Evolutionary conservation across 2,329 filamentous ascomycete genomes (phyloP).

Genomic region (Exutisphaerella laricina): DNA sequence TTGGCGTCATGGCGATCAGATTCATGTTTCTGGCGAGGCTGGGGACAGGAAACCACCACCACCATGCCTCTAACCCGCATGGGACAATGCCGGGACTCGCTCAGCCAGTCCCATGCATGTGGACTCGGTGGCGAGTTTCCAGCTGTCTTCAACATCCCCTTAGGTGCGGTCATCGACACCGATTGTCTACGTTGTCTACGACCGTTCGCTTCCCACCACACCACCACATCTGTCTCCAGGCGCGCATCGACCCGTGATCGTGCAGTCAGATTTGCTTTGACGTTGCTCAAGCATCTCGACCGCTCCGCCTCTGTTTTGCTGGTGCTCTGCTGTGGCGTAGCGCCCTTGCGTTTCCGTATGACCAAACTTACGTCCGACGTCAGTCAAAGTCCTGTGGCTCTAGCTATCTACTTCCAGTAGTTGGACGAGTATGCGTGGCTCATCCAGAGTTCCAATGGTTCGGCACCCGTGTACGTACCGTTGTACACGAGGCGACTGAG

Average conservation of each 20-base stretch:
- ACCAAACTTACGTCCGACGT: neutral
- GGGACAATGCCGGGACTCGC: neutral
- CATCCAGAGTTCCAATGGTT: neutral
- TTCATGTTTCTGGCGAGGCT: neutral
- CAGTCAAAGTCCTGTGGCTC: neutral
- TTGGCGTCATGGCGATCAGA: neutral
- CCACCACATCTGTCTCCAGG: neutral
- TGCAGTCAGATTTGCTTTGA: neutral
- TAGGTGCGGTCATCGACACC: neutral
- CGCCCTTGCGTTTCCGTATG: neutral
- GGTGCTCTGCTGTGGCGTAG: neutral
- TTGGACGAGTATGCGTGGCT: neutral
- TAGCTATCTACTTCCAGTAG: neutral
- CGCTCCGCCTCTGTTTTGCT: neutral
- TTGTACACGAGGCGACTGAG: too few relatives aligned
- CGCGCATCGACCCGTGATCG: neutral
- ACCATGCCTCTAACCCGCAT: neutral
- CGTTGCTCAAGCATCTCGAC: neutral
- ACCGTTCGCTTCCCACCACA: neutral
- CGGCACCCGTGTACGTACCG: neutral
- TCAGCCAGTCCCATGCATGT: neutral
- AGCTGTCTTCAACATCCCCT: neutral
- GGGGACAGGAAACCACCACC: neutral
- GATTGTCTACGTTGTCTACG: neutral
- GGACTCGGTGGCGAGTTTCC: neutral